A percentile compares a stretch with the other conserved stretches of the same genome.
These are phyloP conservation scores for Rhodamnia argentea DNA, from an alignment of 345 rosid species.

Conservation along the genomic window DNA sequence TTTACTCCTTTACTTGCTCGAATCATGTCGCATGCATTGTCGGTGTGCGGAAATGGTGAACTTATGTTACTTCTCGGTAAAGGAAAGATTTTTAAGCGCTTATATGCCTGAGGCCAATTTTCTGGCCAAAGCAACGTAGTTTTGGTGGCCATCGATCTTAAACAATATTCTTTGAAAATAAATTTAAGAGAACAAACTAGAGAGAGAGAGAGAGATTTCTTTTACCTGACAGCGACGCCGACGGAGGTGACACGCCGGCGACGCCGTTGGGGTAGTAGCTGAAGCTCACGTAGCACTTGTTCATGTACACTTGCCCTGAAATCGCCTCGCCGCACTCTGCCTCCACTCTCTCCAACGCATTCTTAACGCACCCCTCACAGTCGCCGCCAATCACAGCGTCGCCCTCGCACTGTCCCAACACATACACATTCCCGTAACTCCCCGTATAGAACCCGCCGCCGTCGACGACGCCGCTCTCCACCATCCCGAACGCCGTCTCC, in stretches of 20 bases:
- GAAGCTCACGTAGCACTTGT: conserved; percentile 73
- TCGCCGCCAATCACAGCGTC: conserved; percentile 36
- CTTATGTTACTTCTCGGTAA: background rate
- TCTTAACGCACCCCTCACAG: conserved; percentile 57
- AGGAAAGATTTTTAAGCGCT: background rate
- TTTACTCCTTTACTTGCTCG: background rate
- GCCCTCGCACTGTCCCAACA: conserved; percentile 86
- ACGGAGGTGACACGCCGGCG: conserved; percentile 26
- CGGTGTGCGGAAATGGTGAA: background rate
- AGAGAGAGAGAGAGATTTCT: background rate
- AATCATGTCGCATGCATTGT: background rate
- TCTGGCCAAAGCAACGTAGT: background rate
- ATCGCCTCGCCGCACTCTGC: conserved; percentile 52
- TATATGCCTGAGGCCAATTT: background rate
- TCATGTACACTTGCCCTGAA: conserved; percentile 60
- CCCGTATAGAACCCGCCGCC: conserved; percentile 9
- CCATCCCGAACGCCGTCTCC: conserved; percentile 7
- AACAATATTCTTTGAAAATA: background rate
- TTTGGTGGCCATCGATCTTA: background rate
- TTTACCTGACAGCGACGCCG: conserved; percentile 24
- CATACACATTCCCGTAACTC: conserved; percentile 12
- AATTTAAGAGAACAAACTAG: background rate
- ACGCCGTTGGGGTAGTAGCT: conserved; percentile 77
- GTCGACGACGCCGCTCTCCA: conserved; percentile 1
- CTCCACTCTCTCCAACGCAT: conserved; percentile 38